Base-by-base conservation (phyloP, 106 monocot genomes). In the Triglochin maritima region DNA sequence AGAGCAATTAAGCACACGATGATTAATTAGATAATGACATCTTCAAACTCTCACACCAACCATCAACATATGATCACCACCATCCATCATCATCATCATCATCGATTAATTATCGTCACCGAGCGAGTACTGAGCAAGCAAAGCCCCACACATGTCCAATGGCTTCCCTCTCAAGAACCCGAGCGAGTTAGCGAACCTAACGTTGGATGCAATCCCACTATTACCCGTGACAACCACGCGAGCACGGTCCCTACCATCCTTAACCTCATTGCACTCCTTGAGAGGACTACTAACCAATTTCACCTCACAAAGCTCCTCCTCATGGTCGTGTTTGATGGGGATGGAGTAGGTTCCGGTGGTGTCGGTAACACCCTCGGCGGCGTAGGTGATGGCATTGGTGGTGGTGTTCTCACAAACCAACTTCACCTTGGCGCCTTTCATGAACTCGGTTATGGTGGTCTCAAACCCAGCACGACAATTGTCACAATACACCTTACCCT, bases 401-500 rank as follows among this genome's bases (percentile, higher is more conserved):
- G 57, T 56, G 53, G 50, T 66, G 41, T 79, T 81, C 79, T 14
- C 48, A 77, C 87, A 88, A 41, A 71, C 81, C 44, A 84, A 50
- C 50, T 56, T 72, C 43, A 88, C 84, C 72, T 79, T 79, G 46
- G 84, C 79, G 6, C 81, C 87, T 44, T 61, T 15, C 60, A 89
- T 62, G 71, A 83, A 90, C 11, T 70, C 71, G 11, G 86, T 86
- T 57, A 74, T 60, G 43, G 67, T 76, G 63, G 89, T 90, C 69
- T 86, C 89, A 57, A 90, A 90, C 17, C 86, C 89, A 6, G 83
- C 80, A 3, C 89, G 83, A 62, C 89, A 90, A 2, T 75, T 90
- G 75, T 90, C 89, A 59, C 86, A 90, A 61, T 86, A 90, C 46
- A 90, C 89, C 3, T 81, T 78, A 14, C 89, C 89, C 43, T 90